Base-by-base conservation (phyloP, 805 yeast genomes). In the Saccharomyces jurei region DNA sequence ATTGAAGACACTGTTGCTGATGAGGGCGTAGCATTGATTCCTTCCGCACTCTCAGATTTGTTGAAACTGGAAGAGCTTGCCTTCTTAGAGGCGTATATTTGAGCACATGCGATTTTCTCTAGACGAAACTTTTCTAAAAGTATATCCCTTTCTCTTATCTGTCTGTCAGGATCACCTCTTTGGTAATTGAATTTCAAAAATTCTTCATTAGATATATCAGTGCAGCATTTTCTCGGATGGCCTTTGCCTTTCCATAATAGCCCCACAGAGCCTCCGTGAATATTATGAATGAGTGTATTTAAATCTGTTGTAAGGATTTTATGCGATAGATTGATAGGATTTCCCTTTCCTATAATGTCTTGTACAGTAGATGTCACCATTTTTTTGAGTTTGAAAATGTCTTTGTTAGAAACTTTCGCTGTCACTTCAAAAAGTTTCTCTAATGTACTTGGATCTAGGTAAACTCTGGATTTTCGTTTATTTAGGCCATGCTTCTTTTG, bases 341-440 rank as follows among this genome's bases (percentile, higher is more conserved):
- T 66, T 5, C 71, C 69, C 52, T 71, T 72, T 22, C 78, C 75
- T 32, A 77, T 72, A 6, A 81, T 75, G 63, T 88, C 94, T 61
- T 84, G 87, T 26, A 87, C 86, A 0, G 90, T 84, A 21, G 81
- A 78, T 62, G 86, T 87, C 36, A 88, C 87, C 31, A 80, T 89
- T 58, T 81, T 82, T 48, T 84, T 83, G 49, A 84, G 66, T 52
- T 81, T 81, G 53, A 77, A 73, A 44, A 75, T 67, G 59, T 77
- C 82, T 4, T 74, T 68, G 25, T 66, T 72, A 4, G 75, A 66
- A 6, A 67, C 67, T 57, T 78, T 79, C 6, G 77, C 75, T 4
- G 84, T 77, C 2, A 77, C 74, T 51, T 71, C 71, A 56, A 77
- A 72, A 2, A 83, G 68, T 53, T 76, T 75, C 51, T 75, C 75